phyloP scores from a whole-genome alignment of 257 asterid species.

The Paraleonurus japonicus region DNA sequence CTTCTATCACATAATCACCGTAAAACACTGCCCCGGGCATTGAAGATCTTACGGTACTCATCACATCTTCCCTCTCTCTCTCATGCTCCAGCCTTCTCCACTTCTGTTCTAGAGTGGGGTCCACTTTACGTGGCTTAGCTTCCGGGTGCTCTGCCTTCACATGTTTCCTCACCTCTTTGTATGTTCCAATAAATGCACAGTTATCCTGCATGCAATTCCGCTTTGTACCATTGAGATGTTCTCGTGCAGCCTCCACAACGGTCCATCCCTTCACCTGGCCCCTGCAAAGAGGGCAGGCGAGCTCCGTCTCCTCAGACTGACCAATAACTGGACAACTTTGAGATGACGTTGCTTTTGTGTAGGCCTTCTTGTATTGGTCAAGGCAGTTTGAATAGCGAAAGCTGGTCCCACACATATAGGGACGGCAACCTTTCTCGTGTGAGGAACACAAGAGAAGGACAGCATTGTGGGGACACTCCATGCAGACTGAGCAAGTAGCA shows the following conservation, averaged over 20 bases:
- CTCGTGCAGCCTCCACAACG: constrained; percentile 84
- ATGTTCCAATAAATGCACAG: constrained; percentile 76
- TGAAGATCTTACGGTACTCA: constrained; percentile 86
- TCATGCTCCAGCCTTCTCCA: constrained; percentile 91
- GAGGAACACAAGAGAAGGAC: constrained; percentile 97
- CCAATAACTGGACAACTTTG: constrained; percentile 29
- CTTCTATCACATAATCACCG: constrained; percentile 95
- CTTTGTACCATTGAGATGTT: constrained; percentile 59
- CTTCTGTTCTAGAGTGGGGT: constrained; percentile 73
- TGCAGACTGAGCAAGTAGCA: constrained; percentile 91
- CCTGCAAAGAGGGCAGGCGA: constrained; percentile 94
- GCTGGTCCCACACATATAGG: constrained; percentile 99
- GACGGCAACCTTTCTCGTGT: constrained; percentile 93
- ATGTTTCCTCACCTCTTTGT: constrained; percentile 76
- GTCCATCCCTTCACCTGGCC: constrained; percentile 99
- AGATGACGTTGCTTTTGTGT: constrained; percentile 47
- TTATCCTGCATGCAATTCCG: constrained; percentile 82
- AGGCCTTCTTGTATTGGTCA: constrained; percentile 90
- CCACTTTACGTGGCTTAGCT: constrained; percentile 89
- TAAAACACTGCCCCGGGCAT: constrained; percentile 87
- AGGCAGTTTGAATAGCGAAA: constrained; percentile 92
- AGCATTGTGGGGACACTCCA: constrained; percentile 98
- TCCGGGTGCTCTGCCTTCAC: constrained; percentile 81
- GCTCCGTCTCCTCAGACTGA: constrained; percentile 45
- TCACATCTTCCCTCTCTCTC: constrained; percentile 86